These are phyloP conservation scores for Pseudogymnoascus sp. DNA, from an alignment of 2,329 filamentous ascomycete genomes.

Conservation along the genomic window DNA sequence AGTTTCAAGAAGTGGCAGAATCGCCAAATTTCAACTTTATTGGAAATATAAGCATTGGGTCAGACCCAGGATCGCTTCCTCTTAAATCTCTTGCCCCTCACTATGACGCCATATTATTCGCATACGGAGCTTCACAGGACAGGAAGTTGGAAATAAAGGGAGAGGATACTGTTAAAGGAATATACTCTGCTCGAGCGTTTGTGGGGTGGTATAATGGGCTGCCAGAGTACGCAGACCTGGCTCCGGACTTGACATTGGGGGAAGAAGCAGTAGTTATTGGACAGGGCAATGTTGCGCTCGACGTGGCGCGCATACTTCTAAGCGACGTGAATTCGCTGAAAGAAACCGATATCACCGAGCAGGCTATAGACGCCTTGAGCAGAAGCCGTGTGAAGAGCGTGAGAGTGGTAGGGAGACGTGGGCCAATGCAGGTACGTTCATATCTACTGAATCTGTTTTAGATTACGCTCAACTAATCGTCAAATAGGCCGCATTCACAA, in stretches of 20 bases:
- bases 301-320: constrained; percentile 83
- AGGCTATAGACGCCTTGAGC: constrained; percentile 66
- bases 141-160: constrained; percentile 70
- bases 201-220: constrained; percentile 98
- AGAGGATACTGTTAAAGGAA: constrained; percentile 62
- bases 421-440: constrained; percentile 67
- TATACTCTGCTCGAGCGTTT: constrained; percentile 85
- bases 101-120: constrained; percentile 87
- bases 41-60: constrained; percentile 79
- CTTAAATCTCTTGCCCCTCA: constrained; percentile 64
- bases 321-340: constrained; percentile 64
- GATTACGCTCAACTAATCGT: constrained; percentile 6
- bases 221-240: constrained; percentile 66
- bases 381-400: constrained; percentile 71
- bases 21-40: constrained; percentile 82
- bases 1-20: constrained; percentile 79
- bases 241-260: constrained; percentile 64
- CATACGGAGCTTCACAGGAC: constrained; percentile 86
- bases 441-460: constrained; percentile 11
- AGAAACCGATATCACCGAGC: constrained; percentile 81
- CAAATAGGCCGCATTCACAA: constrained; percentile 76
- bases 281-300: constrained; percentile 92
- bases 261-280: constrained; percentile 85
- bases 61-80: constrained; percentile 45
- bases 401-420: constrained; percentile 79